These are phyloP conservation scores for Neurospora sp. DNA, from an alignment of 495 filamentous ascomycete species.

Conservation along the genomic window DNA sequence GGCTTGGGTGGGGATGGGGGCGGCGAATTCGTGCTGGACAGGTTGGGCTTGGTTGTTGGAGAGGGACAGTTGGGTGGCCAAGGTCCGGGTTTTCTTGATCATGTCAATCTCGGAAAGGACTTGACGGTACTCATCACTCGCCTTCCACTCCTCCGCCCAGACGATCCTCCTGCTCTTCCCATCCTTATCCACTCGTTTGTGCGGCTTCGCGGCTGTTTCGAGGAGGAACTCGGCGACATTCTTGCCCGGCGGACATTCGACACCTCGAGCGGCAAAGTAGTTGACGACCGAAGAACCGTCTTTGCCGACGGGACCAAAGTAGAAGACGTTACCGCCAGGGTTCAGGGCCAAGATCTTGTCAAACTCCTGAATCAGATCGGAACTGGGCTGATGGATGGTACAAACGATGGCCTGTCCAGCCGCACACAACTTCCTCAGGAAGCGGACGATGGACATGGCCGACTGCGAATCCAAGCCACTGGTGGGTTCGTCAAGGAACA, in stretches of 20 bases:
- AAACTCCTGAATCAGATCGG: conserved; percentile 66
- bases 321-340: conserved; percentile 59
- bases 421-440: conserved; percentile 71
- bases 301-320: conserved; percentile 52
- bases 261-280: conserved; percentile 52
- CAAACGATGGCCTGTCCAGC: conserved; percentile 65
- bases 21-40: conserved; percentile 24
- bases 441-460: conserved; percentile 71
- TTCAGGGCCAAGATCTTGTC: conserved; percentile 62
- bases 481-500: conserved; percentile 74
- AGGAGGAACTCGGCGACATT: conserved; percentile 85
- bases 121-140: conserved; percentile 52
- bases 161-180: conserved; percentile 53
- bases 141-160: conserved; percentile 72
- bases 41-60: conserved; percentile 20
- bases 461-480: conserved; percentile 80
- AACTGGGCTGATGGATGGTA: conserved; percentile 73
- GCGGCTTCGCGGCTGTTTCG: conserved; percentile 66
- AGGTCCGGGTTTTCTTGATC: conserved; percentile 36
- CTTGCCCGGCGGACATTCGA: conserved; percentile 51
- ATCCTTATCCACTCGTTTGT: conserved; percentile 42
- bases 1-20: conserved; percentile 31
- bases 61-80: conserved; percentile 22
- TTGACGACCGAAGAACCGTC: conserved; percentile 36
- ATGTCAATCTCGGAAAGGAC: conserved; percentile 60